Evolutionary conservation across 257 asterid species (phyloP), one percentile per base, ranked within the genome.

Genomic region (Penstemon eatonii): DNA sequence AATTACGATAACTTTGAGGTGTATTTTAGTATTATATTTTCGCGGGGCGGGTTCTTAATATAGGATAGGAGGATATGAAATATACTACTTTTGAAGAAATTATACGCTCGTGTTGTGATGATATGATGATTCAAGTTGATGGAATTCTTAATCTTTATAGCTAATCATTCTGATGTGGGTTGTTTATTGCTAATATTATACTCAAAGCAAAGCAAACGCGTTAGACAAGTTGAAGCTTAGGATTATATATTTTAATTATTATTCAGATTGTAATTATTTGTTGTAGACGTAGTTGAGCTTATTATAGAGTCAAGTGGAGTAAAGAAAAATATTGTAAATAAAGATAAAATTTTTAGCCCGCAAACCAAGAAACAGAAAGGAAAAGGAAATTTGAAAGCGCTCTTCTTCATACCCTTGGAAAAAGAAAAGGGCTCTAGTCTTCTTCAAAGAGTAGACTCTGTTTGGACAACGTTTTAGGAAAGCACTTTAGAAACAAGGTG

Each of bases 91-190:
- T 15, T 15, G 18, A 15, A 15, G 4, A 45, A 62, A 62, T 62
- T 62, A 62, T 42, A 54, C 67, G 18, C 67, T 42, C 67, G 52
- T 60, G 66, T 63, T 63, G 5, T 10, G 37, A 33, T 47, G 40
- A 39, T 25, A 19, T 66, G 56, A 66, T 53, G 63, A 9, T 40
- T 63, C 45, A 12, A 63, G 57, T 36, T 63, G 46, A 15, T 11
- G 33, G 33, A 38, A 37, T 37, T 41, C 43, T 58, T 58, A 15
- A 25, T 25, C n/a, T 49, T 49, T 9, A 10, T 49, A 49, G 3
- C n/a, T 49, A 49, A 49, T 49, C 5, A 49, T 15, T 9, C 6
- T 49, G 3, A 46, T 49, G 11, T 13, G 54, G 54, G 10, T 49
- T 49, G 54, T 49, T 49, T 49, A 49, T 49, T 49, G 10, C 54